These are phyloP conservation scores for Ascochyta viciae-villosae DNA, from an alignment of 2,329 filamentous ascomycete genomes.

Conservation along the genomic window DNA sequence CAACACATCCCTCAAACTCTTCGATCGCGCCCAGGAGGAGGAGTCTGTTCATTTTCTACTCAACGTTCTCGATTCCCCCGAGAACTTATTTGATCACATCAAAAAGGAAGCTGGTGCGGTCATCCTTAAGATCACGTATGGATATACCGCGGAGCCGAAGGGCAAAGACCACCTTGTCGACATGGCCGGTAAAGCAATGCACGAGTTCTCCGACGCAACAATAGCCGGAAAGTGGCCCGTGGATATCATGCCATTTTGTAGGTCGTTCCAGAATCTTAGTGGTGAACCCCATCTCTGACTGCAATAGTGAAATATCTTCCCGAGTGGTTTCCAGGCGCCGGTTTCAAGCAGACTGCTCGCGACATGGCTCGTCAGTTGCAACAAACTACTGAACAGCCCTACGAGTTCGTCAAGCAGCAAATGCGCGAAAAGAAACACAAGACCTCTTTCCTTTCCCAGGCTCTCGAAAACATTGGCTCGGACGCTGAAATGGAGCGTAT, in stretches of 20 bases:
- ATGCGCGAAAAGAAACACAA: conserved; percentile 42
- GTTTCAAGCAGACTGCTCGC: conserved; percentile 54
- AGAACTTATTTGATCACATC: conserved; percentile 37
- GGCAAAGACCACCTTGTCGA: conserved; percentile 54
- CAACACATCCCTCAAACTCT: conserved; percentile 27
- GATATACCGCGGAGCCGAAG: conserved; percentile 54
- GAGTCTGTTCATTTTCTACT: conserved; percentile 39
- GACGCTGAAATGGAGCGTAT: conserved; percentile 44
- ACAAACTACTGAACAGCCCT: conserved; percentile 50
- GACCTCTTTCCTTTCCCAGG: conserved; percentile 52
- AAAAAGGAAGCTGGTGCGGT: conserved; percentile 37
- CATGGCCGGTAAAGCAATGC: conserved; percentile 51
- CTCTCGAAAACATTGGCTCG: conserved; percentile 44
- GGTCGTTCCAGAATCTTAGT: conserved; percentile 12
- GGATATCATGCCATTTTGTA: conserved; percentile 55
- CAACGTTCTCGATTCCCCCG: conserved; percentile 30
- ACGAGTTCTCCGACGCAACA: conserved; percentile 50
- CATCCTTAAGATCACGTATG: conserved; percentile 43
- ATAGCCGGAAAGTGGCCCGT: conserved; percentile 56
- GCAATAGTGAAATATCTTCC: conserved; percentile 50
- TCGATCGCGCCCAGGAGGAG: conserved; percentile 39
- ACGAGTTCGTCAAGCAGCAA: conserved; percentile 53
- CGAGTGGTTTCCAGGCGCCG: conserved; percentile 56
- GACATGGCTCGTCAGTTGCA: conserved; percentile 44
- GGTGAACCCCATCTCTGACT: not conserved